Evolutionary conservation across 208 protist genomes (phyloP).

Genomic region (Trypanosoma lewisi): DNA sequence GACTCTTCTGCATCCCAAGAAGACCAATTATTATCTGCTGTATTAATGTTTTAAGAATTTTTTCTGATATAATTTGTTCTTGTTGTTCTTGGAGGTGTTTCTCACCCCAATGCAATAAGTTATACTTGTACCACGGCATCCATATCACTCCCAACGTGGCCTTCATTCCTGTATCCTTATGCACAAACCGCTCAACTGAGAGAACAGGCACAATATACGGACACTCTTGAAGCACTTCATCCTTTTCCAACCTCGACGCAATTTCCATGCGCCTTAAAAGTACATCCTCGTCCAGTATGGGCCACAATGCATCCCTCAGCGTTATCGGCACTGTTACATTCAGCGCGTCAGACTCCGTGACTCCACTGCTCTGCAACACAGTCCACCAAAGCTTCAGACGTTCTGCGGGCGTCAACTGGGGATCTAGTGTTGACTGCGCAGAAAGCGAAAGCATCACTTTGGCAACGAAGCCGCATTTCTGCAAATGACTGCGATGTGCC

Average conservation of each 20-base stretch:
- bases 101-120: constrained; percentile 50
- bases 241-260: constrained; percentile 18
- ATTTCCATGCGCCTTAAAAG: constrained; percentile 31
- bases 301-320: constrained; percentile 37
- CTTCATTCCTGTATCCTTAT: constrained; percentile 29
- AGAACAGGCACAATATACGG: constrained; percentile 55
- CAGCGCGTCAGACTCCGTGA: constrained; percentile 13
- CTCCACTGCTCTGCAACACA: constrained; percentile 26
- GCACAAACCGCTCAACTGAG: constrained; percentile 32
- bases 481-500: constrained; percentile 53
- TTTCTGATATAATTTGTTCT: constrained; percentile 33
- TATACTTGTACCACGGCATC: constrained; percentile 61
- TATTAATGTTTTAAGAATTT: constrained; percentile 27
- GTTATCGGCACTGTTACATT: constrained; percentile 15
- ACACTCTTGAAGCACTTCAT: constrained; percentile 33
- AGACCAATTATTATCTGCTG: constrained; percentile 39
- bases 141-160: constrained; percentile 53
- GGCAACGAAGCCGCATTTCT: constrained; percentile 65
- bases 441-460: constrained; percentile 44
- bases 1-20: constrained; percentile 20
- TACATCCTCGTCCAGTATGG: constrained; percentile 34
- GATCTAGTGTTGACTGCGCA: constrained; percentile 5
- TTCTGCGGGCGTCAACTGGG: constrained; percentile 14
- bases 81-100: neutral
- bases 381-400: constrained; percentile 39